These are phyloP conservation scores for Candida ponderosae DNA, from an alignment of 805 yeast genomes.

Conservation along the genomic window DNA sequence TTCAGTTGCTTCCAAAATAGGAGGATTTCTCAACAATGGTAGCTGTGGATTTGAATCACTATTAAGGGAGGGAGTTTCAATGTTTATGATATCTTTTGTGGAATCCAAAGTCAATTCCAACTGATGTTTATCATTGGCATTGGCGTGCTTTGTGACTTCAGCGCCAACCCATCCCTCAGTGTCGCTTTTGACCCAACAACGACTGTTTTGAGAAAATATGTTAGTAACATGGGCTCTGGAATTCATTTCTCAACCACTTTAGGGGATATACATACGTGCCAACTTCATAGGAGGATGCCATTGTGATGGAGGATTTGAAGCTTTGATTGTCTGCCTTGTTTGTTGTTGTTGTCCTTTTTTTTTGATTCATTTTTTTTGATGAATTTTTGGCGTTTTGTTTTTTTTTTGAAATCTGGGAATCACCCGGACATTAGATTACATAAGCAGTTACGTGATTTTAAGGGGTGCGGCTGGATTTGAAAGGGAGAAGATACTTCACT, in stretches of 20 bases:
- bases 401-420: no score
- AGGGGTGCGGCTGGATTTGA: no score
- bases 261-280: slow-evolving; percentile 40
- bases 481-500: no score
- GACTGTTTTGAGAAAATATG: slow-evolving; percentile 28
- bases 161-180: slow-evolving; percentile 69
- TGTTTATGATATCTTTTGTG: slow-evolving; percentile 34
- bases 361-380: no score
- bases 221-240: slow-evolving; percentile 23
- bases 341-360: no score
- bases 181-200: slow-evolving; percentile 73
- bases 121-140: slow-evolving; percentile 34
- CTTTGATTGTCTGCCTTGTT: no score
- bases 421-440: no score
- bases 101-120: slow-evolving; percentile 47
- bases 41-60: slow-evolving; percentile 31
- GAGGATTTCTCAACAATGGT: slow-evolving; percentile 86
- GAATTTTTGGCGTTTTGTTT: no score
- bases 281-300: slow-evolving; percentile 37
- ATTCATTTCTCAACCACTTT: background rate
- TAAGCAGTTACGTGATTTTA: no score
- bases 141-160: slow-evolving; percentile 41
- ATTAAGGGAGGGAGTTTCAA: slow-evolving; percentile 33
- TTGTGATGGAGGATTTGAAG: no score
- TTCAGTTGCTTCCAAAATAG: slow-evolving; percentile 86